phyloP scores from a whole-genome alignment of 768 basidiomycete species.

The Serendipita sp. region DNA sequence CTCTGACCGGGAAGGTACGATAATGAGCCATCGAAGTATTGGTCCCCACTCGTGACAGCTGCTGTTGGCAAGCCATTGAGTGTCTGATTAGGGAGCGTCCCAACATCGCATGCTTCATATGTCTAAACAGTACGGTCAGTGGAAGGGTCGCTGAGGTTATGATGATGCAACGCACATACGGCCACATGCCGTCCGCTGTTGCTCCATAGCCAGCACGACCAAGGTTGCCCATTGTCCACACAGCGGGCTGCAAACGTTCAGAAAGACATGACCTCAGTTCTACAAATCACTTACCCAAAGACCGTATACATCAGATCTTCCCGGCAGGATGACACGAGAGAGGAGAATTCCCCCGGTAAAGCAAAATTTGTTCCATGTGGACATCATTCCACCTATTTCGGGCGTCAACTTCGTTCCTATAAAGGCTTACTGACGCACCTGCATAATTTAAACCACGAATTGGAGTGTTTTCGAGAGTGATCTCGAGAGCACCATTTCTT shows the following conservation, averaged over 20 bases:
- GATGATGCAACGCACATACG: constrained; percentile 3
- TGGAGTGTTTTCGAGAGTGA: constrained; percentile 49
- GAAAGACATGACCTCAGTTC: constrained; percentile 34
- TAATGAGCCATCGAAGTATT: constrained; percentile 32
- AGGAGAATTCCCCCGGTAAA: constrained; percentile 79
- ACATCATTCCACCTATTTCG: constrained; percentile 27
- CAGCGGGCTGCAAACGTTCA: constrained; percentile 38
- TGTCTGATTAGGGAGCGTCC: constrained; percentile 78
- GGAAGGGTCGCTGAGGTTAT: constrained; percentile 5
- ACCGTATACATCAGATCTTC: constrained; percentile 34
- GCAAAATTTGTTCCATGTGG: constrained; percentile 77
- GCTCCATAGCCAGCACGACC: constrained; percentile 84
- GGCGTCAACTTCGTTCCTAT: neutral
- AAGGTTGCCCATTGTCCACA: constrained; percentile 57
- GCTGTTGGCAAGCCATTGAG: constrained; percentile 43
- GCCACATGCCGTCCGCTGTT: constrained; percentile 56
- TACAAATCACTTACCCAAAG: neutral
- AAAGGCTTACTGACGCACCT: constrained; percentile 26
- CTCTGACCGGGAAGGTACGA: constrained; percentile 82
- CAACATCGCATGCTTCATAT: constrained; percentile 79
- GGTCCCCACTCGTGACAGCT: constrained; percentile 46
- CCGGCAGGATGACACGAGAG: constrained; percentile 51
- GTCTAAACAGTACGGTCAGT: constrained; percentile 28
- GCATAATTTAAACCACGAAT: constrained; percentile 60
- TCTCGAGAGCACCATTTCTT: constrained; percentile 50